phyloP scores from a whole-genome alignment of 495 filamentous ascomycete genomes.

The Neurospora sp. region DNA sequence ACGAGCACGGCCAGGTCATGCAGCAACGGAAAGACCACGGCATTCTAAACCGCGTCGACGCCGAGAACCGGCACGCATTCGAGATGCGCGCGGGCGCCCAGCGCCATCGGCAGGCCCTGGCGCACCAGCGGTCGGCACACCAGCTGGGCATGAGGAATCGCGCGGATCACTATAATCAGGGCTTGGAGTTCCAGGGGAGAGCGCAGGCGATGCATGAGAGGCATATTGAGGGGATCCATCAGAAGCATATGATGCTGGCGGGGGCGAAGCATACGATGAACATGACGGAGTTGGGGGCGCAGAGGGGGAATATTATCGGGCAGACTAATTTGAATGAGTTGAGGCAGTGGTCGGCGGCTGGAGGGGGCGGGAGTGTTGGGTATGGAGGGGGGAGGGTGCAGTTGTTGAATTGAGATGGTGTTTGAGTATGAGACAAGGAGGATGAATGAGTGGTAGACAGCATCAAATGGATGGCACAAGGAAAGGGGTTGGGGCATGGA shows the following conservation, averaged over 20 bases:
- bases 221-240: background rate
- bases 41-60: background rate
- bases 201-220: background rate
- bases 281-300: slow-evolving; percentile 16
- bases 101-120: background rate
- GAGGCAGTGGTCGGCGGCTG: background rate
- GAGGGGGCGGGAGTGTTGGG: background rate
- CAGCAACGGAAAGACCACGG: background rate
- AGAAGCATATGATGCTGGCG: slow-evolving; percentile 1
- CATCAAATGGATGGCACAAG: background rate
- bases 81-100: slow-evolving; percentile 1
- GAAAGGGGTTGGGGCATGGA: background rate
- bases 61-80: background rate
- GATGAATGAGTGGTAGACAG: too few relatives aligned
- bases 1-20: slow-evolving; percentile 3
- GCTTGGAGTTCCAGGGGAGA: background rate
- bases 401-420: slow-evolving; percentile 3
- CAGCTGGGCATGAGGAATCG: background rate
- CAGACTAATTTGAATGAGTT: slow-evolving; percentile 18
- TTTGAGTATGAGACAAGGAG: too few relatives aligned
- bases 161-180: background rate
- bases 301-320: slow-evolving; percentile 19
- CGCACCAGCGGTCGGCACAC: background rate
- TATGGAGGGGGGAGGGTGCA: background rate
- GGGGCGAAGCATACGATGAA: slow-evolving; percentile 9